These are phyloP conservation scores for Rhytidiadelphus loreus DNA, from an alignment of 225 moss, liverwort and hornwort species.

Conservation along the genomic window DNA sequence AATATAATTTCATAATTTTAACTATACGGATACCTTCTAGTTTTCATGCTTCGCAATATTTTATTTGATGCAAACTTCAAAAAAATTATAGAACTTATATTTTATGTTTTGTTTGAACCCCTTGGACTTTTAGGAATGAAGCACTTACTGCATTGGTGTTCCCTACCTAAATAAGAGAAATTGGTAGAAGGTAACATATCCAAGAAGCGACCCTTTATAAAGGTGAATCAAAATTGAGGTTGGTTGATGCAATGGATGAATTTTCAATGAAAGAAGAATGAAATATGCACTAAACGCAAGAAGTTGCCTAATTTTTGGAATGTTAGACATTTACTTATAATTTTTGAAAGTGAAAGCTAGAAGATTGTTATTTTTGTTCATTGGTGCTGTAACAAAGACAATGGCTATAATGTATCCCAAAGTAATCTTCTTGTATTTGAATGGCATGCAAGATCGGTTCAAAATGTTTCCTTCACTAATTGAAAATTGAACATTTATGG, in stretches of 20 bases:
- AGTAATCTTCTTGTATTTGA: neutral
- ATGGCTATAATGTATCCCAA: neutral
- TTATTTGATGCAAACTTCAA: no score
- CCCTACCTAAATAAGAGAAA: no score
- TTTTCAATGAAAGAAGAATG: neutral
- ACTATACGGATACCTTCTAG: no score
- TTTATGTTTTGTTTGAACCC: no score
- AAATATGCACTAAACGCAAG: accelerated
- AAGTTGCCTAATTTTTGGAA: neutral
- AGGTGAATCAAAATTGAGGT: neutral
- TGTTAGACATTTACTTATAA: neutral
- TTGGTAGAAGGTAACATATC: no score
- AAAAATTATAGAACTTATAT: no score
- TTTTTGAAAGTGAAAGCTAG: neutral
- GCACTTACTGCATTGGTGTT: no score
- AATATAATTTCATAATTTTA: no score
- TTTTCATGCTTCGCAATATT: no score
- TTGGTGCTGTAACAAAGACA: neutral
- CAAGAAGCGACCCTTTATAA: no score
- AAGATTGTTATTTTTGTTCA: neutral
- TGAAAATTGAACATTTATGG: neutral
- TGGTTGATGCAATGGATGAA: neutral
- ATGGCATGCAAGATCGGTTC: neutral
- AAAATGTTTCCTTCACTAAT: neutral
- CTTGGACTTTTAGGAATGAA: no score